Conservation (phyloP, 140 eudicot species). For the Anethum foeniculum region DNA sequence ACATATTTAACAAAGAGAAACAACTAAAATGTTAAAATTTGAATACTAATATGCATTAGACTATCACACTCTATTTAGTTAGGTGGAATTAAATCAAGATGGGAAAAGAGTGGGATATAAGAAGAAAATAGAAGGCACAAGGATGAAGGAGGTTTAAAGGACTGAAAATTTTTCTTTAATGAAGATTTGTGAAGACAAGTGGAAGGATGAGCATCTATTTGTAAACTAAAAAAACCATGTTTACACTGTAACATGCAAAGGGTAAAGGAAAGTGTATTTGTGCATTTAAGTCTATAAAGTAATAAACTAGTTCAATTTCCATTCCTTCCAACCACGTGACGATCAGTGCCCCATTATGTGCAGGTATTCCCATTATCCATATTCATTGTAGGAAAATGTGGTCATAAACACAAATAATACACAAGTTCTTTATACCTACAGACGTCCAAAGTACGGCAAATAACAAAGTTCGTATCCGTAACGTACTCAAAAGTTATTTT, state of each 20-base stretch:
- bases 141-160: neutral
- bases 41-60: neutral
- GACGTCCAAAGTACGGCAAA: neutral
- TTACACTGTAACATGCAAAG: neutral
- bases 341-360: neutral
- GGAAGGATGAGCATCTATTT: neutral
- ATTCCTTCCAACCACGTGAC: neutral
- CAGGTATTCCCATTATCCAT: slow-evolving; percentile 3
- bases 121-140: neutral
- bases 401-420: neutral
- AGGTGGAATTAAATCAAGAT: neutral
- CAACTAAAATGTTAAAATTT: neutral
- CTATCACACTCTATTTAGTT: neutral
- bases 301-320: neutral
- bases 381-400: neutral
- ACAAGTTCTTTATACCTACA: neutral
- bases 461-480: neutral
- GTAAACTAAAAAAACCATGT: neutral
- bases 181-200: neutral
- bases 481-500: neutral
- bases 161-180: neutral
- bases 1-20: slow-evolving; percentile 3
- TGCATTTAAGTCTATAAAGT: neutral
- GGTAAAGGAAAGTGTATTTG: neutral
- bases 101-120: neutral